Evolutionary conservation across 2,329 filamentous ascomycete genomes (phyloP).

Genomic region (Teratosphaeria gauchensis): DNA sequence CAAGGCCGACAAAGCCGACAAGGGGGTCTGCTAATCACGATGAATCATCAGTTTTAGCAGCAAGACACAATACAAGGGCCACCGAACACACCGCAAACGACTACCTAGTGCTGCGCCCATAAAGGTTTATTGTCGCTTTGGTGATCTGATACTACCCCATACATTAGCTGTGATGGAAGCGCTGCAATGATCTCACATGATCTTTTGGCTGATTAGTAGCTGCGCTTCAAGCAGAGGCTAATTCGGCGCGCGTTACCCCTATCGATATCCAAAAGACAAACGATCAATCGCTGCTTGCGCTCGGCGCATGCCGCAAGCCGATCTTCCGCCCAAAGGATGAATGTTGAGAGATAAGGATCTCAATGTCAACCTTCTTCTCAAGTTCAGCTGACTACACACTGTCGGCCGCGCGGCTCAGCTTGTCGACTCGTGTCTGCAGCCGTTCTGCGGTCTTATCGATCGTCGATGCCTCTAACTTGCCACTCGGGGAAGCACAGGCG

Average conservation of each 20-base stretch:
- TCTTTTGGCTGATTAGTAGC: background rate
- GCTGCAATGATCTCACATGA: background rate
- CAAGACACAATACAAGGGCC: background rate
- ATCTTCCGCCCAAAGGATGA: no score
- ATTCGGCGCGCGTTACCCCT: background rate
- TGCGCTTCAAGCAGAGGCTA: background rate
- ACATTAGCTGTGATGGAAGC: background rate
- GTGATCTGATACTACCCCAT: background rate
- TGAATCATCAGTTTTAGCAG: background rate
- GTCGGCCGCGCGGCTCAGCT: background rate
- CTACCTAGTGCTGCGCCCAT: background rate
- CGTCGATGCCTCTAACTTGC: background rate
- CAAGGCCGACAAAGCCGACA: background rate
- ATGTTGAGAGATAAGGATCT: background rate
- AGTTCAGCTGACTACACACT: background rate
- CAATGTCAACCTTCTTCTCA: background rate
- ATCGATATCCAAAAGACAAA: background rate
- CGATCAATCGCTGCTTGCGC: background rate
- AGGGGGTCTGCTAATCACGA: background rate
- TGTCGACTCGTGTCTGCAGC: no score
- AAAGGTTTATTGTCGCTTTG: no score
- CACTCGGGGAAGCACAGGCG: no score
- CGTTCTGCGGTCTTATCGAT: no score
- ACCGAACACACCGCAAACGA: background rate
- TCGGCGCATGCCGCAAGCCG: background rate